Conservation (phyloP, 805 yeast genomes). For the Starmera pachycereana region DNA sequence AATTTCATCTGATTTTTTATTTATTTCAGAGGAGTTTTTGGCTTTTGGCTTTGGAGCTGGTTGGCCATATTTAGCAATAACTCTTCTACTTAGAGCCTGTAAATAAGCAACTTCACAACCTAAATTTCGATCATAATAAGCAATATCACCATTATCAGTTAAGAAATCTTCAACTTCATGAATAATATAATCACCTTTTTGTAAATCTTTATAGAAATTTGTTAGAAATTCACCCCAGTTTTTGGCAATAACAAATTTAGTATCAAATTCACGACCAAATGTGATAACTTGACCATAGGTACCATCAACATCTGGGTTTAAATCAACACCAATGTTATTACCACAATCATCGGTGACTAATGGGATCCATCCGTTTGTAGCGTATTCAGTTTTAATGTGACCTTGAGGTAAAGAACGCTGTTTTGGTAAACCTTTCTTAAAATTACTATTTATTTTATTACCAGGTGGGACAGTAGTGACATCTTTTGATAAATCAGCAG, state of each 20-base stretch:
- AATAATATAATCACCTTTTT: constrained; percentile 69
- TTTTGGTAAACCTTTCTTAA: constrained; percentile 33
- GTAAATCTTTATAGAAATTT: constrained; percentile 78
- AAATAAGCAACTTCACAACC: constrained; percentile 35
- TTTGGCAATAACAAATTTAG: constrained; percentile 75
- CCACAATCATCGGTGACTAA: constrained; percentile 82
- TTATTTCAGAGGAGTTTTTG: background rate
- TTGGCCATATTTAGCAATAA: constrained; percentile 7
- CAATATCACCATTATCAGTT: constrained; percentile 65
- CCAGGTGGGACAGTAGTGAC: constrained; percentile 10
- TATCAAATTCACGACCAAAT: constrained; percentile 91
- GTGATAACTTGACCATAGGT: constrained; percentile 84
- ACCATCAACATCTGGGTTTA: constrained; percentile 73
- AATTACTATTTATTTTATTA: constrained; percentile 18
- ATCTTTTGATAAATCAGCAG: constrained; percentile 12
- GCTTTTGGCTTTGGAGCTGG: constrained; percentile 1
- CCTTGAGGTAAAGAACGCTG: constrained; percentile 74
- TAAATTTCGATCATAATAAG: constrained; percentile 50
- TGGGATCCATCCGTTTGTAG: constrained; percentile 92
- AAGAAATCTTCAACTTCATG: constrained; percentile 58
- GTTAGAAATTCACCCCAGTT: constrained; percentile 86
- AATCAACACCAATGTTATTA: constrained; percentile 84
- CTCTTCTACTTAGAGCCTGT: constrained; percentile 27
- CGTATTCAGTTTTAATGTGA: constrained; percentile 62
- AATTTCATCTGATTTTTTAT: background rate